phyloP scores from a whole-genome alignment of 495 filamentous ascomycete genomes.

The Niebla homalea region DNA sequence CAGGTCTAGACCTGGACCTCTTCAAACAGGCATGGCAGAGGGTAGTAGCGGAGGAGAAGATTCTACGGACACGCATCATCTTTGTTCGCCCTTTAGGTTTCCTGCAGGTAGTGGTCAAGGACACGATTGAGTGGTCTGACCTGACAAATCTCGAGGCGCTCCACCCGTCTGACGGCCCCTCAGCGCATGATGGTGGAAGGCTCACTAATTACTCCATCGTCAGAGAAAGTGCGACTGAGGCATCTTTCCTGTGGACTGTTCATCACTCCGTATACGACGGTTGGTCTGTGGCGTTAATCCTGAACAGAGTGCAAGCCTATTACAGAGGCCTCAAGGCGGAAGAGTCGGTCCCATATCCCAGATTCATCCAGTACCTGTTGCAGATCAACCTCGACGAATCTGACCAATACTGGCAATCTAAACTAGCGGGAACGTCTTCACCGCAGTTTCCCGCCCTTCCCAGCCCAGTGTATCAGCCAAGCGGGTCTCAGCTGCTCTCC shows the following conservation, averaged over 20 bases:
- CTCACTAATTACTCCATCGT: conserved; percentile 44
- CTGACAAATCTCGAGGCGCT: neutral
- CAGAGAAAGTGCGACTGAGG: conserved; percentile 21
- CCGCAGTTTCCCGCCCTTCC: conserved; percentile 47
- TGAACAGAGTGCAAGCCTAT: conserved; percentile 37
- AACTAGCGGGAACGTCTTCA: conserved; percentile 37
- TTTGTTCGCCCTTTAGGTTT: conserved; percentile 30
- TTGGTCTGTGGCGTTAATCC: conserved; percentile 45
- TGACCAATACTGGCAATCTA: conserved; percentile 31
- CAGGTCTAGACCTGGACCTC: conserved; percentile 25
- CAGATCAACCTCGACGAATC: conserved; percentile 24
- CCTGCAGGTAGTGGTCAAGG: conserved; percentile 36
- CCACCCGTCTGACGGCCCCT: neutral
- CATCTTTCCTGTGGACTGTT: conserved; percentile 46
- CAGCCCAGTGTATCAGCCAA: conserved; percentile 38
- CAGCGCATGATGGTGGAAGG: conserved; percentile 24
- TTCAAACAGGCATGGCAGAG: conserved; percentile 37
- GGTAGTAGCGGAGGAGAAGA: conserved; percentile 16
- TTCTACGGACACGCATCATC: conserved; percentile 32
- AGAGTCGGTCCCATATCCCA: conserved; percentile 20
- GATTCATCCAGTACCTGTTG: conserved; percentile 32
- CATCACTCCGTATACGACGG: conserved; percentile 61
- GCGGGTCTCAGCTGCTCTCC: conserved; percentile 37
- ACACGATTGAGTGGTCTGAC: conserved; percentile 17
- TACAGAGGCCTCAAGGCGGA: conserved; percentile 17